phyloP scores from a whole-genome alignment of 225 moss, liverwort and hornwort genomes.

The Marchantia paleacea region DNA sequence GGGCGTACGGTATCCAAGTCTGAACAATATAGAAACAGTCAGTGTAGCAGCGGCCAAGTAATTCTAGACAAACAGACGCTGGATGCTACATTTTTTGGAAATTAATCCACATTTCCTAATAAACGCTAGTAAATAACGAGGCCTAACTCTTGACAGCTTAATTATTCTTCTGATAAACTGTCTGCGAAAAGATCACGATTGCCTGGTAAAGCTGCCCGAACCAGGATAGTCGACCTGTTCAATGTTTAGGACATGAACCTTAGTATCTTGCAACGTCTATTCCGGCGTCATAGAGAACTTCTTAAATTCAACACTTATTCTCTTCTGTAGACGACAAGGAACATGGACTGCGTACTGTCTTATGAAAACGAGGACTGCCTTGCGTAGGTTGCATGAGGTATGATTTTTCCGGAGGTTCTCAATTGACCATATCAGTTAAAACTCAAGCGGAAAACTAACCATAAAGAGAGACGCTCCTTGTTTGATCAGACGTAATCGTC shows the following conservation, averaged over 20 bases:
- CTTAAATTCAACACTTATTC: neutral
- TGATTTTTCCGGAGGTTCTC: neutral
- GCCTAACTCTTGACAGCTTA: no score
- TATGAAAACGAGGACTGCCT: neutral
- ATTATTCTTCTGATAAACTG: no score
- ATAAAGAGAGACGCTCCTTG: constrained; percentile 87
- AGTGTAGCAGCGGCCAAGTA: neutral
- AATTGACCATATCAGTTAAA: neutral
- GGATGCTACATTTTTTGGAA: neutral
- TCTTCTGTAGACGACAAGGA: neutral
- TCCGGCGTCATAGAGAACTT: neutral
- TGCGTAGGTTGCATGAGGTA: neutral
- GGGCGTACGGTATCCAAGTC: constrained; percentile 95
- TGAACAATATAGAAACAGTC: constrained; percentile 21
- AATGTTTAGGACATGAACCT: no score
- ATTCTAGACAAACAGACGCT: neutral
- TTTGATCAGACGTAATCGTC: constrained; percentile 87
- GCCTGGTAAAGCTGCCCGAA: no score
- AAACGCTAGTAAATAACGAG: no score
- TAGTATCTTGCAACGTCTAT: no score
- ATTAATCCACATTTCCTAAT: no score
- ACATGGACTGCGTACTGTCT: neutral
- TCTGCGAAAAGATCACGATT: no score
- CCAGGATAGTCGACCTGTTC: no score
- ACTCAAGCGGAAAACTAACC: constrained; percentile 32